These are phyloP conservation scores for Paraconiothyrium brasiliense DNA, from an alignment of 2,329 filamentous ascomycete species.

Conservation along the genomic window DNA sequence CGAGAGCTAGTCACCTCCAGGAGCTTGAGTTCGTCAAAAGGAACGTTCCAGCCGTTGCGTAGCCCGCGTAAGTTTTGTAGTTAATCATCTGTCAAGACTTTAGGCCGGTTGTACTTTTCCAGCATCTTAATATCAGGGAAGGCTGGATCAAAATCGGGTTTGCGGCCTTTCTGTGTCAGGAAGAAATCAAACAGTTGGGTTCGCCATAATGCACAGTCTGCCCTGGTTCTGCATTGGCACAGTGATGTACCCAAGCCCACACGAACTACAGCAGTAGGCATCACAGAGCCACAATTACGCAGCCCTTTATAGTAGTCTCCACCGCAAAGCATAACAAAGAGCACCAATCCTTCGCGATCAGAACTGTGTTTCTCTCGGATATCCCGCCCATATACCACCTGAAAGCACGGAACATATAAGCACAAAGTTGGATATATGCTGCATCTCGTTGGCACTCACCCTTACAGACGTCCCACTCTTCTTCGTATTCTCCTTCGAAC, in stretches of 20 bases:
- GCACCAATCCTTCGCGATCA: constrained; percentile 48
- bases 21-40: constrained; percentile 47
- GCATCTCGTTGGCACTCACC: neutral
- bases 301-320: constrained; percentile 55
- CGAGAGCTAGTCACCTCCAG: constrained; percentile 42
- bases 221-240: constrained; percentile 31
- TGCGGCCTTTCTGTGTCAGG: constrained; percentile 11
- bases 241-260: constrained; percentile 42
- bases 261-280: constrained; percentile 38
- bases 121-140: constrained; percentile 41
- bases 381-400: constrained; percentile 40
- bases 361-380: constrained; percentile 41
- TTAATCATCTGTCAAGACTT: constrained; percentile 42
- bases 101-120: constrained; percentile 50
- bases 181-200: constrained; percentile 28
- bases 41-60: constrained; percentile 37
- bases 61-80: constrained; percentile 40
- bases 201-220: constrained; percentile 40
- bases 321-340: constrained; percentile 54
- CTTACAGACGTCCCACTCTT: constrained; percentile 42
- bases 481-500: constrained; percentile 41
- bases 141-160: constrained; percentile 21
- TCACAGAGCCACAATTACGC: constrained; percentile 45
- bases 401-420: neutral
- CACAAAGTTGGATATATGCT: neutral